phyloP scores from a whole-genome alignment of 75 land plant genomes.

The Cupressus sempervirens region DNA sequence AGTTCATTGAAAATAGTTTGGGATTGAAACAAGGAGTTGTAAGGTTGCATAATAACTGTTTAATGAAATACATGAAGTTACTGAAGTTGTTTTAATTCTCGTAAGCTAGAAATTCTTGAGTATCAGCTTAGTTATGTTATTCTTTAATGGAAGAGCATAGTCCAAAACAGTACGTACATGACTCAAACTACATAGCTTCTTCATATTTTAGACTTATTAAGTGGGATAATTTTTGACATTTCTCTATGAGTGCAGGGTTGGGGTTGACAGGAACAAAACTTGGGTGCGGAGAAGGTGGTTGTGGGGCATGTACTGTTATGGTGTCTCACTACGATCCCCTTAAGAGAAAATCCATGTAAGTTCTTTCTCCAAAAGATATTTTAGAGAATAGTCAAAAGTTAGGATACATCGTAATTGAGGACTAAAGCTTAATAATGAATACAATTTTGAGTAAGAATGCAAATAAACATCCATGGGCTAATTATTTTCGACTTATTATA shows the following conservation, averaged over 20 bases:
- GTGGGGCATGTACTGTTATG: conserved; percentile 99
- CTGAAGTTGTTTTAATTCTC: too few species aligned
- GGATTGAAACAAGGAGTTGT: too few species aligned
- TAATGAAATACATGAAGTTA: neutral
- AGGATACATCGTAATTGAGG: neutral
- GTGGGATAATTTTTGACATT: conserved; percentile 5
- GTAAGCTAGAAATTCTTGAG: too few species aligned
- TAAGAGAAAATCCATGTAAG: conserved; percentile 65
- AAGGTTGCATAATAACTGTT: too few species aligned
- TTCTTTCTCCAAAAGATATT: conserved; percentile 1
- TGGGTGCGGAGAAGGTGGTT: conserved; percentile 99
- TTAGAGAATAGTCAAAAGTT: neutral
- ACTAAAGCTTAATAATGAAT: neutral
- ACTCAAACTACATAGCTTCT: neutral
- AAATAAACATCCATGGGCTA: neutral
- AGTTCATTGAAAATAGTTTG: too few species aligned
- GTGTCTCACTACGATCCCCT: conserved; percentile 63
- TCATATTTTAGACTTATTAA: neutral
- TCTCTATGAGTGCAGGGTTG: conserved; percentile 32
- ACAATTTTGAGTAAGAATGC: neutral
- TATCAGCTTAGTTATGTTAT: neutral
- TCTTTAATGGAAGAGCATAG: neutral
- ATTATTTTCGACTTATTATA: neutral
- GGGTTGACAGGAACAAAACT: conserved; percentile 97
- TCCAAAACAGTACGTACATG: neutral